Percentiles rank a stretch among this genome's conserved stretches.
These are phyloP conservation scores for Apiosordaria backusii DNA, from an alignment of 495 filamentous ascomycete genomes.

Conservation along the genomic window DNA sequence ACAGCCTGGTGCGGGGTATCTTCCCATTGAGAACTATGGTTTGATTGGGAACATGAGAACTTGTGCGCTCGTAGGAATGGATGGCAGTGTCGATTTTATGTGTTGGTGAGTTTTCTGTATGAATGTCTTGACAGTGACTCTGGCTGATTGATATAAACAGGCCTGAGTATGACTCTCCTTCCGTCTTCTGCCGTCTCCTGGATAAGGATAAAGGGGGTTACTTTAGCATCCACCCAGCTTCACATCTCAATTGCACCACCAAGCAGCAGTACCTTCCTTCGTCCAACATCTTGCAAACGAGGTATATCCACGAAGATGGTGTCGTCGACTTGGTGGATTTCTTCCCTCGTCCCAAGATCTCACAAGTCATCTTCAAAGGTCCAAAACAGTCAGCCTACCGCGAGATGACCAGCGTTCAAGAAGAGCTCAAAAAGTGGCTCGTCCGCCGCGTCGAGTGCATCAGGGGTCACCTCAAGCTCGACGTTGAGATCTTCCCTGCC, in stretches of 20 bases:
- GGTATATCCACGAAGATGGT: constrained; percentile 68
- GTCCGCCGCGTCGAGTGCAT: constrained; percentile 69
- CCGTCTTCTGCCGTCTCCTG: constrained; percentile 62
- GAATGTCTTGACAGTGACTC: neutral
- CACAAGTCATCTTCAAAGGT: constrained; percentile 40
- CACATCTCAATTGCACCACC: constrained; percentile 49
- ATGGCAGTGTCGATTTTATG: constrained; percentile 70
- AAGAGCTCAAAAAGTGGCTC: constrained; percentile 56
- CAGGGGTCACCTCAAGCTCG: constrained; percentile 56
- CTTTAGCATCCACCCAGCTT: constrained; percentile 58
- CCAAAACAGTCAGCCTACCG: constrained; percentile 48
- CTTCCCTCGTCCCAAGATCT: constrained; percentile 59
- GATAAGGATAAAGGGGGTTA: constrained; percentile 69
- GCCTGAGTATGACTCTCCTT: constrained; percentile 66
- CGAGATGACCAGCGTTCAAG: constrained; percentile 47
- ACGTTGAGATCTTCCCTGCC: constrained; percentile 65
- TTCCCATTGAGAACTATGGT: constrained; percentile 71
- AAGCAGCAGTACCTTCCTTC: constrained; percentile 69
- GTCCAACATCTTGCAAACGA: constrained; percentile 65
- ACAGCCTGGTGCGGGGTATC: constrained; percentile 42
- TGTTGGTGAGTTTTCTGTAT: constrained; percentile 55
- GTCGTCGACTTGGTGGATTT: constrained; percentile 69
- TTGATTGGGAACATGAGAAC: constrained; percentile 75
- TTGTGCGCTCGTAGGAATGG: constrained; percentile 67
- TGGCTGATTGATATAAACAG: constrained; percentile 28